phyloP scores from a whole-genome alignment of 345 rosid genomes.

The Geranium rotundifolium region DNA sequence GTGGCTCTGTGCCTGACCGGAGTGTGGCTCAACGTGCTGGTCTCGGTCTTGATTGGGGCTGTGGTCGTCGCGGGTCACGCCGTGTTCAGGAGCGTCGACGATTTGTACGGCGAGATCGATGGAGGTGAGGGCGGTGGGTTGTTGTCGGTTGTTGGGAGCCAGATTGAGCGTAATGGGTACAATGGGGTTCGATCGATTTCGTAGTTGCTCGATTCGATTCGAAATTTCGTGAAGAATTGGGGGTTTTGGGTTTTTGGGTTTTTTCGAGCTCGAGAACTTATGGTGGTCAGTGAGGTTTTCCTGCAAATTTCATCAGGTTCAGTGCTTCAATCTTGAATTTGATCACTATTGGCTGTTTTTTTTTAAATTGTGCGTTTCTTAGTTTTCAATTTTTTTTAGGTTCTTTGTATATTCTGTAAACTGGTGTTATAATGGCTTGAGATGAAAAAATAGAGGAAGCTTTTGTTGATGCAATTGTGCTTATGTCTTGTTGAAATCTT shows the following conservation, averaged over 20 bases:
- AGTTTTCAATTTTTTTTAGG: slow-evolving; percentile 7
- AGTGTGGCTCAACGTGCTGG: slow-evolving; percentile 65
- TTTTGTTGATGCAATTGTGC: background rate
- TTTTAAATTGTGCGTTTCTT: background rate
- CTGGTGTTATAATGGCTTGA: background rate
- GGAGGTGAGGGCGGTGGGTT: slow-evolving; percentile 28
- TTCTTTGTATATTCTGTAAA: too few species aligned
- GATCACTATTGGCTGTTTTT: background rate
- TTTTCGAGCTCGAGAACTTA: background rate
- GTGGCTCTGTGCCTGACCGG: slow-evolving; percentile 62
- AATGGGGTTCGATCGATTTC: slow-evolving; percentile 19
- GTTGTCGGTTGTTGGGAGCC: slow-evolving; percentile 44
- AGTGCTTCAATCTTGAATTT: background rate
- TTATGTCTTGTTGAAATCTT: background rate
- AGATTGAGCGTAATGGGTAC: slow-evolving; percentile 21
- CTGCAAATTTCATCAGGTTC: slow-evolving; percentile 6
- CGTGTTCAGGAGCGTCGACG: slow-evolving; percentile 46
- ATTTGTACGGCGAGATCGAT: slow-evolving; percentile 67
- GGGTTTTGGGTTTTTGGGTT: background rate
- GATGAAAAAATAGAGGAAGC: background rate
- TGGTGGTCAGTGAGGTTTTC: background rate
- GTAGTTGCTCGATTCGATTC: background rate
- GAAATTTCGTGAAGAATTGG: too few species aligned
- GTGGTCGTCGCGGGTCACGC: slow-evolving; percentile 54
- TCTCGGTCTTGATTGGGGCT: slow-evolving; percentile 47